Conservation (phyloP, 1,284 basidiomycete genomes). For the Cutaneotrichosporon daszewskae region DNA sequence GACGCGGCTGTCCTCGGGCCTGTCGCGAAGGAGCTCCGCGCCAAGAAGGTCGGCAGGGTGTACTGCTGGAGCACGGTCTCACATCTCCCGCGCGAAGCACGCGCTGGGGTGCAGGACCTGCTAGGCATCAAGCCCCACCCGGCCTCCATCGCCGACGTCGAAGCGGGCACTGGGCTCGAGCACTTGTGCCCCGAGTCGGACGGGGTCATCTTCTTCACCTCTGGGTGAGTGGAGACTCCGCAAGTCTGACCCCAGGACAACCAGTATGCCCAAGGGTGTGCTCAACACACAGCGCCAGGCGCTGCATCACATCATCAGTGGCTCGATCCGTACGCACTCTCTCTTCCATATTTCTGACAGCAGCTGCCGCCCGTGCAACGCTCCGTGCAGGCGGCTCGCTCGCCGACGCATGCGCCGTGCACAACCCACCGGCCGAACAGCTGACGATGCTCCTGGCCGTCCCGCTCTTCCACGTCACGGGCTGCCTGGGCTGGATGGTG, state of each 20-base stretch:
- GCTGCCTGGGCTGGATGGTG: conserved; percentile 39
- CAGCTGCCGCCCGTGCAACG: not conserved
- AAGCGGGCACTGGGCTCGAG: conserved; percentile 11
- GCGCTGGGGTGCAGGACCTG: not conserved
- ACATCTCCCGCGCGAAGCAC: not conserved
- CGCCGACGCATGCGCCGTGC: not conserved
- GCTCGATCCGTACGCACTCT: conserved; percentile 12
- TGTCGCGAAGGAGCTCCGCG: not conserved
- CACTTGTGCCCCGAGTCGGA: conserved; percentile 33
- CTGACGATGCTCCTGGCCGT: conserved; percentile 28
- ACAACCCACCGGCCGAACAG: not conserved
- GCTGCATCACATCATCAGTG: conserved; percentile 10
- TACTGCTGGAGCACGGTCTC: conserved; percentile 7
- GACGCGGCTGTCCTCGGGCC: conserved; percentile 24
- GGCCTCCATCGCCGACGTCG: conserved; percentile 1
- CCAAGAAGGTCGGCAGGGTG: conserved; percentile 2
- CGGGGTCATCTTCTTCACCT: conserved; percentile 41
- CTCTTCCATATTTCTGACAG: not conserved
- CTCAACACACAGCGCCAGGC: conserved; percentile 29
- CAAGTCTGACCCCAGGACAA: conserved; percentile 11
- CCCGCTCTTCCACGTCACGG: conserved; percentile 44
- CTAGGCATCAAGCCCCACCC: not conserved
- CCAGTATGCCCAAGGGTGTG: conserved; percentile 33
- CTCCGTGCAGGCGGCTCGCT: conserved; percentile 5
- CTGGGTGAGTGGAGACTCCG: conserved; percentile 11